A percentile compares a stretch with the other conserved stretches of the same genome.
phyloP scores from a whole-genome alignment of 225 moss, liverwort and hornwort genomes.

The Marchantia polymorpha region DNA sequence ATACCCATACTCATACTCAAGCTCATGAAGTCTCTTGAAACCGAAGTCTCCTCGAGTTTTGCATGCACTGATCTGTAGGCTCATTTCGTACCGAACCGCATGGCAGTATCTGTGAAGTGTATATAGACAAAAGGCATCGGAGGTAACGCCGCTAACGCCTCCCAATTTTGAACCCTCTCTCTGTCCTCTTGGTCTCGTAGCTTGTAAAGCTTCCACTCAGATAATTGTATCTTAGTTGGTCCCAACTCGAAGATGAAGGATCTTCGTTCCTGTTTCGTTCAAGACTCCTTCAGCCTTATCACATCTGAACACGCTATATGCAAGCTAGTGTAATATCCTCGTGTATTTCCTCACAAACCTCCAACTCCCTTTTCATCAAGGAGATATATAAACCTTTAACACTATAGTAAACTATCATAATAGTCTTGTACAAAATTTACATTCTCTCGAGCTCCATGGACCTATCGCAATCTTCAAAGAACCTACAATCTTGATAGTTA shows the following conservation, averaged over 20 bases:
- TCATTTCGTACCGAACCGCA: no score
- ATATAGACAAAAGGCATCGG: no score
- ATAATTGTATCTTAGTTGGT: conserved; percentile 62
- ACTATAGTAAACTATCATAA: neutral
- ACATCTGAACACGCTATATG: neutral
- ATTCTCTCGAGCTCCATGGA: neutral
- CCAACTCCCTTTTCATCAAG: neutral
- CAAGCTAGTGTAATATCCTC: neutral
- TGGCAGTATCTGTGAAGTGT: no score
- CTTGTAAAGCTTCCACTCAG: conserved; percentile 67
- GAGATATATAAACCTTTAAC: neutral
- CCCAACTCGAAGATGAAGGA: conserved; percentile 89
- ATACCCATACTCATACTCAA: no score
- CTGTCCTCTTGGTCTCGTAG: neutral
- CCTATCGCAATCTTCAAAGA: neutral
- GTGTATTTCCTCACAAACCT: neutral
- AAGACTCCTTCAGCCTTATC: neutral
- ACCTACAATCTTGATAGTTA: neutral
- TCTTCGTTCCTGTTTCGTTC: conserved; percentile 72
- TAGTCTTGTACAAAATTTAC: neutral
- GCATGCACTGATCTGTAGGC: no score
- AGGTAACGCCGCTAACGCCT: no score
- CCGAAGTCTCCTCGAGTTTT: no score
- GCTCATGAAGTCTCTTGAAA: no score
- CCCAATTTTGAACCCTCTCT: no score